Conservation (phyloP, 2,329 filamentous ascomycete species). For the Diaporthe humulicola region DNA sequence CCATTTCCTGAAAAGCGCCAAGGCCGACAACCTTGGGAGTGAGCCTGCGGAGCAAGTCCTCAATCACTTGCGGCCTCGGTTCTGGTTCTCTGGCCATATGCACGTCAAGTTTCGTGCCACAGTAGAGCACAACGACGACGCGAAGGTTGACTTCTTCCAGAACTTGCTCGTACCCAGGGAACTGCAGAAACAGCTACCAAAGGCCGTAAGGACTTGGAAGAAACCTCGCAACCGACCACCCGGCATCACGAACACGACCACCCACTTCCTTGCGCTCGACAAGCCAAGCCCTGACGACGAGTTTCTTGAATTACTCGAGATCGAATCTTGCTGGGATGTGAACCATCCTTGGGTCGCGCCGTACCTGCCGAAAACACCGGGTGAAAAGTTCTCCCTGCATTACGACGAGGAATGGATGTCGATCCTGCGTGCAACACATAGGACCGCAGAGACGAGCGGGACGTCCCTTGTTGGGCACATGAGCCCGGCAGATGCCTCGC, state of each 20-base stretch:
- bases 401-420: slow-evolving; percentile 20
- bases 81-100: slow-evolving; percentile 22
- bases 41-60: slow-evolving; percentile 16
- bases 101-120: slow-evolving; percentile 1
- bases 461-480: background rate
- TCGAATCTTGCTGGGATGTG: background rate
- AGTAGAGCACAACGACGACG: background rate
- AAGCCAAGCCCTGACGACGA: background rate
- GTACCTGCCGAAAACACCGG: background rate
- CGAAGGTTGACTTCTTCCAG: slow-evolving; percentile 2
- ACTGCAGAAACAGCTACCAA: slow-evolving; percentile 13
- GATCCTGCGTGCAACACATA: slow-evolving; percentile 5
- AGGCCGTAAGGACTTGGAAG: background rate
- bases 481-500: background rate
- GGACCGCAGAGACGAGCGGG: background rate
- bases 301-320: slow-evolving; percentile 21
- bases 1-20: slow-evolving; percentile 14
- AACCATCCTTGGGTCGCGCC: background rate
- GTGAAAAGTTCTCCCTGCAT: background rate
- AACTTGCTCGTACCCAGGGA: background rate
- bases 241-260: slow-evolving; percentile 6
- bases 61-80: slow-evolving; percentile 6
- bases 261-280: slow-evolving; percentile 11
- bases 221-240: background rate
- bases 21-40: background rate